Conservation (phyloP, 2,329 filamentous ascomycete species). For the Aspergillus quadrilineatus region DNA sequence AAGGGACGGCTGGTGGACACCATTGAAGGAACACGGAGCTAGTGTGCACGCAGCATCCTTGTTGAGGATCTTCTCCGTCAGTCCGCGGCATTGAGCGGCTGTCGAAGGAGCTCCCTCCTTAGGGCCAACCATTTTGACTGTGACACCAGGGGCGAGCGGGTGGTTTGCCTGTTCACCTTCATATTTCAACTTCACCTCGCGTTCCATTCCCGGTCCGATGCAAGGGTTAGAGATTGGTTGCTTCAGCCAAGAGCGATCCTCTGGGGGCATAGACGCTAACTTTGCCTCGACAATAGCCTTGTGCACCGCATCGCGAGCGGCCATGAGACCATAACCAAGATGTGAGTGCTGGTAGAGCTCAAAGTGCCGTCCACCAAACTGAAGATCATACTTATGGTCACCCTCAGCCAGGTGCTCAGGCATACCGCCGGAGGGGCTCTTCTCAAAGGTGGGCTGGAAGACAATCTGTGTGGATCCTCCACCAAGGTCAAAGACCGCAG, state of each 20-base stretch:
- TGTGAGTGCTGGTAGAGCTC: conserved; percentile 97
- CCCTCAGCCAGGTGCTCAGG: conserved; percentile 81
- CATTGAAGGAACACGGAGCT: conserved; percentile 96
- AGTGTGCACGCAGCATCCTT: conserved; percentile 82
- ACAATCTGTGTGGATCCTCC: conserved; percentile 98
- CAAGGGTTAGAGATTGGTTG: conserved; percentile 79
- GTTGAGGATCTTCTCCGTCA: conserved; percentile 85
- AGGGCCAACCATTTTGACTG: conserved; percentile 86
- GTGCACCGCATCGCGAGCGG: conserved; percentile 85
- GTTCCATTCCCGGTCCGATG: conserved; percentile 75
- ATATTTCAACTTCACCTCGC: conserved; percentile 71
- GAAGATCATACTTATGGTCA: conserved; percentile 91
- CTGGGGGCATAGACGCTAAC: conserved; percentile 58
- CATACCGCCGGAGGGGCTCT: conserved; percentile 70
- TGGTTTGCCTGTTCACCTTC: conserved; percentile 54
- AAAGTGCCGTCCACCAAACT: conserved; percentile 87
- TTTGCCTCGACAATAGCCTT: conserved; percentile 70
- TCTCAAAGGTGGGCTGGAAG: conserved; percentile 91
- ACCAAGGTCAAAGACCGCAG: conserved; percentile 92
- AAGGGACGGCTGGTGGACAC: conserved; percentile 88
- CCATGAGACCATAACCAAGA: conserved; percentile 94
- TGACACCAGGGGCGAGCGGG: conserved; percentile 62
- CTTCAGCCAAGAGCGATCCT: conserved; percentile 65
- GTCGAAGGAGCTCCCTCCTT: conserved; percentile 61
- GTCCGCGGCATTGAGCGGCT: conserved; percentile 81